These are phyloP conservation scores for Sequoiadendron giganteum DNA, from an alignment of 75 land plant species.

Conservation along the genomic window DNA sequence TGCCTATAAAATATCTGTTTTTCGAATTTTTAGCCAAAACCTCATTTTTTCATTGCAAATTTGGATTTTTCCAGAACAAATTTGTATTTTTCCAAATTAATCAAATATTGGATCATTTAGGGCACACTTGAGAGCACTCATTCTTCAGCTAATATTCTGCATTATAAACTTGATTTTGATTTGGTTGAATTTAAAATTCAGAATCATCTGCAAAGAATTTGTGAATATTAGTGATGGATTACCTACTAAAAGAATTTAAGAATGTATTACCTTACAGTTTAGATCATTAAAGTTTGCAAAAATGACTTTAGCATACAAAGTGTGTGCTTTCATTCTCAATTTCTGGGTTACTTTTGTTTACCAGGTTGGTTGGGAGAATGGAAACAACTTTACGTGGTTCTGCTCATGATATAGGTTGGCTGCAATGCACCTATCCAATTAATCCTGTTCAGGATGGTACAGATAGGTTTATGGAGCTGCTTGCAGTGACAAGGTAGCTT, in stretches of 20 bases:
- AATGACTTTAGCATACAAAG: not conserved
- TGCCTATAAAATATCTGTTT: no score
- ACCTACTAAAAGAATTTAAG: not conserved
- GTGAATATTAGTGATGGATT: not conserved
- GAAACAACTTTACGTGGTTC: slow-evolving; percentile 90
- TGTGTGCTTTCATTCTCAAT: not conserved
- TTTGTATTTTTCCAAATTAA: no score
- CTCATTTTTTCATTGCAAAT: no score
- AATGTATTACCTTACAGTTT: not conserved
- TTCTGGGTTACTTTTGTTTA: not conserved
- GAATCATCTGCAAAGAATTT: not conserved
- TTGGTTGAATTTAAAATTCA: not conserved
- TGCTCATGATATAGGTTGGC: slow-evolving; percentile 97
- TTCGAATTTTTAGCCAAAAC: no score
- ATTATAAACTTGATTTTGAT: not conserved
- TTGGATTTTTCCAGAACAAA: no score
- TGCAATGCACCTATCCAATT: slow-evolving; percentile 49
- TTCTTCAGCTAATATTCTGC: not conserved
- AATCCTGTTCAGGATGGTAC: slow-evolving; percentile 94
- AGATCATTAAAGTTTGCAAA: not conserved
- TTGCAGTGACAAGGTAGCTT: slow-evolving; percentile 67
- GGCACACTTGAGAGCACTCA: no score
- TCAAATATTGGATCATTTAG: no score
- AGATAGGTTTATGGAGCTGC: slow-evolving; percentile 66
- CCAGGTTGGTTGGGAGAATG: slow-evolving; percentile 67